Evolutionary conservation across 192 early-diverging fungal species (phyloP), one percentile per base, ranked within the genome.

Genomic region (Umbelopsis sp.): DNA sequence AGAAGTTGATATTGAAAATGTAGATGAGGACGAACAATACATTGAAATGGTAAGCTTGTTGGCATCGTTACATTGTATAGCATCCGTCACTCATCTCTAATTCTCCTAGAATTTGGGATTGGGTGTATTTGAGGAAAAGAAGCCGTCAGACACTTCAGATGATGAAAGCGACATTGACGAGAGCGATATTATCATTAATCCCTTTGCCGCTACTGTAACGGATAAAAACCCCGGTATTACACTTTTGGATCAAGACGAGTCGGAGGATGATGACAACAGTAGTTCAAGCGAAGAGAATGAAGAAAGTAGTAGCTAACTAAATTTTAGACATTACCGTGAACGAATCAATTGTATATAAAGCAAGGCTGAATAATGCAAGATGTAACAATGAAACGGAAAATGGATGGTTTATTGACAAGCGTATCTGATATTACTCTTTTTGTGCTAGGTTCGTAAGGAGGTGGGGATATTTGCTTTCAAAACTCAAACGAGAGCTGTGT

Each of bases 1-100:
- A 29, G 47, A 81, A 20, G 68, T 87, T 16, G 84, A 87, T 67
- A 87, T 87, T 66, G 86, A 87, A 41, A 77, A 84, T 50, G 82
- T 87, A 2, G 84, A 83, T 16, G 86, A 85, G 20, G 77, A 77
- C 43, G 86, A 81, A 20, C 82, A 82, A 41, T 87, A 85, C 62
- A 87, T 87, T 38, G 86, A 87, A 56, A 81, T 81, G 88, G 87
- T 75, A 45, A 82, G 65, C 29, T 6, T 12, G 51, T 70, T 24
- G 21, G 67, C 9, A 47, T 50, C 17, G 34, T n/a, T 45, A 0
- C 21, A 34, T 47, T 25, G 24, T 0, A 31, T 47, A 26, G 7
- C 10, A n/a, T 25, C 16, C 20, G 29, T 79, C 36, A 52, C 31
- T n/a, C 75, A 36, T 53, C 32, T 82, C 45, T 24, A 0, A 21